Evolutionary conservation across 2,329 filamentous ascomycete genomes (phyloP).

Genomic region (Xylariaceae sp.): DNA sequence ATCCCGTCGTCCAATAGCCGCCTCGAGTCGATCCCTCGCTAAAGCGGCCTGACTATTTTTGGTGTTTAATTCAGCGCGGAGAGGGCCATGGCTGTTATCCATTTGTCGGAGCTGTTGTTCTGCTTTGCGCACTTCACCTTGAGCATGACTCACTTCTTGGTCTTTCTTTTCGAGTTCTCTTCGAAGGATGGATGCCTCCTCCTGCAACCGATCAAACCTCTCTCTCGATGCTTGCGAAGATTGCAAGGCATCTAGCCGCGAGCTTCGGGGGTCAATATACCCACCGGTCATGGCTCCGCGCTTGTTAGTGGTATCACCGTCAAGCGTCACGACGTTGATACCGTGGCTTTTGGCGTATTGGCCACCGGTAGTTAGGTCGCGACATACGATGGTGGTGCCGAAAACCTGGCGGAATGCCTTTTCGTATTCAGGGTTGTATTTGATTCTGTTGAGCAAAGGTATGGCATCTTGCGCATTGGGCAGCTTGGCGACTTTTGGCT

Average conservation of each 20-base stretch:
- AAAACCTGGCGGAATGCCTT: slow-evolving; percentile 92
- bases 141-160: slow-evolving; percentile 82
- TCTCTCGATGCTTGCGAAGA: slow-evolving; percentile 68
- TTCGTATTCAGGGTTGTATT: slow-evolving; percentile 70
- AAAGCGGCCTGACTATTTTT: slow-evolving; percentile 71
- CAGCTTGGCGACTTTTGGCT: slow-evolving; percentile 64
- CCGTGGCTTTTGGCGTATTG: slow-evolving; percentile 91
- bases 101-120: slow-evolving; percentile 72
- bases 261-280: slow-evolving; percentile 80
- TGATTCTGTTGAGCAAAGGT: slow-evolving; percentile 77
- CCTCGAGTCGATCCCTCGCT: slow-evolving; percentile 66
- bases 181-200: slow-evolving; percentile 60
- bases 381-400: slow-evolving; percentile 90
- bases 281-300: slow-evolving; percentile 93
- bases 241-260: slow-evolving; percentile 78
- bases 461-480: slow-evolving; percentile 84
- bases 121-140: slow-evolving; percentile 75
- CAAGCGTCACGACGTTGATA: slow-evolving; percentile 86
- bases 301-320: slow-evolving; percentile 92
- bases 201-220: slow-evolving; percentile 63
- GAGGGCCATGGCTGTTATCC: slow-evolving; percentile 74
- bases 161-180: slow-evolving; percentile 70
- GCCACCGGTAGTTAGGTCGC: slow-evolving; percentile 77
- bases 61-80: slow-evolving; percentile 68
- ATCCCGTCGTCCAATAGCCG: slow-evolving; percentile 57